Evolutionary conservation across 2,329 filamentous ascomycete genomes (phyloP).

Genomic region (Curvularia sp.): DNA sequence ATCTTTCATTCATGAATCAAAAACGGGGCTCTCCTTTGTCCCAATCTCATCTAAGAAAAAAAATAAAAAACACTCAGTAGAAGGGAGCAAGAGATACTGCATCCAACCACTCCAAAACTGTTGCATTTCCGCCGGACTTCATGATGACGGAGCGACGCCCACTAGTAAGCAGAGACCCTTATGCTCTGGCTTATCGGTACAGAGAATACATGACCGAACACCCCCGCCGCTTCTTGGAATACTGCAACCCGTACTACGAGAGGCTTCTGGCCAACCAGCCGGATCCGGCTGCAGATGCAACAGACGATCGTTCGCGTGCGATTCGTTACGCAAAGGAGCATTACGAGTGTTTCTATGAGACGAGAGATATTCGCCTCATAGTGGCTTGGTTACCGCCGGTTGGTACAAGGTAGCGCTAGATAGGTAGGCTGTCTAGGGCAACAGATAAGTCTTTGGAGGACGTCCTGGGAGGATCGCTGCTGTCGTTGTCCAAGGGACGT

Average conservation of each 20-base stretch:
- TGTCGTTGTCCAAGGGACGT: not conserved
- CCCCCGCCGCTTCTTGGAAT: constrained; percentile 17
- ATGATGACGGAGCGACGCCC: not conserved
- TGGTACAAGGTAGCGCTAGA: not conserved
- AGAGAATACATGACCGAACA: constrained; percentile 28
- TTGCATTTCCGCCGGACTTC: not conserved
- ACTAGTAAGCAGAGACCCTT: constrained; percentile 23
- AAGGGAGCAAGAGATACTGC: not conserved
- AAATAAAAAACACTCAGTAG: not conserved
- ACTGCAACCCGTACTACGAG: constrained; percentile 30
- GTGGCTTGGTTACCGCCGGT: constrained; percentile 19
- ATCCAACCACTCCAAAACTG: not conserved
- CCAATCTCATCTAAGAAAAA: not conserved
- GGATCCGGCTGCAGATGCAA: constrained; percentile 24
- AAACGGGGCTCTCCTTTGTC: not conserved
- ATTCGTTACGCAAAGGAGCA: constrained; percentile 35
- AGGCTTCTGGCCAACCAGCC: constrained; percentile 34
- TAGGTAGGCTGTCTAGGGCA: not conserved
- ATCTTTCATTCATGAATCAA: not conserved
- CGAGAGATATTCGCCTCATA: constrained; percentile 28
- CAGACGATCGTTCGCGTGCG: constrained; percentile 27
- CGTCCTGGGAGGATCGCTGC: too few relatives aligned
- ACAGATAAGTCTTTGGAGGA: not conserved
- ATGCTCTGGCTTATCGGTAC: constrained; percentile 33
- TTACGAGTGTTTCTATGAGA: constrained; percentile 33